Evolutionary conservation across 23 red algal species (phyloP).

Genomic region (Rhodosorus marinus): DNA sequence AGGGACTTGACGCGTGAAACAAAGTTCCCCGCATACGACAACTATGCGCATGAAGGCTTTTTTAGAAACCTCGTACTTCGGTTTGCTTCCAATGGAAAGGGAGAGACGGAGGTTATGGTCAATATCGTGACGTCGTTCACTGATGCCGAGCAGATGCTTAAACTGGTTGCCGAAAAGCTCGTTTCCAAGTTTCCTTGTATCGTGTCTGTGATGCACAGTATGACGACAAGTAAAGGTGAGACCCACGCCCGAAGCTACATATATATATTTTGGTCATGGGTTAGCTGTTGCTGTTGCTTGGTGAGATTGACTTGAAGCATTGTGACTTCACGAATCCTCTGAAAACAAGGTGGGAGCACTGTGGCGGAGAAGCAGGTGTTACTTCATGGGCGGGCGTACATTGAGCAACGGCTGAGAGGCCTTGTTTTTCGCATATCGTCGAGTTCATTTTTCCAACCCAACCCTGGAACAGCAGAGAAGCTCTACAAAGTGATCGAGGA

Average conservation of each 20-base stretch:
- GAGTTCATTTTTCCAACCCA: conserved; percentile 92
- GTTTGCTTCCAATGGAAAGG: conserved; percentile 22
- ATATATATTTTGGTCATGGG: background rate
- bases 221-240: conserved; percentile 7
- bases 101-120: conserved; percentile 65
- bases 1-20: conserved; percentile 9
- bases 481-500: conserved; percentile 31
- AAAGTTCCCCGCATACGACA: conserved; percentile 48
- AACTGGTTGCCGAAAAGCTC: conserved; percentile 41
- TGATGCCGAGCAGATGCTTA: conserved; percentile 30
- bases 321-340: no score
- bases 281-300: no score
- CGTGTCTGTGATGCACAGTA: conserved; percentile 73
- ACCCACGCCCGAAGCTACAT: background rate
- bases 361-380: conserved; percentile 12
- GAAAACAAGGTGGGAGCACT: background rate
- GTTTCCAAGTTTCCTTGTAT: conserved; percentile 44
- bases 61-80: conserved; percentile 75
- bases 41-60: conserved; percentile 26
- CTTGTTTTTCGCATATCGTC: conserved; percentile 56
- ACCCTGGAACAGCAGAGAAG: conserved; percentile 39
- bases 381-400: conserved; percentile 20
- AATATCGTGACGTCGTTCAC: conserved; percentile 68
- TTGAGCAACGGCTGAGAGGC: conserved; percentile 32
- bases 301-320: no score